These are phyloP conservation scores for Sporopachydermia lactativora DNA, from an alignment of 805 yeast genomes.

Conservation along the genomic window DNA sequence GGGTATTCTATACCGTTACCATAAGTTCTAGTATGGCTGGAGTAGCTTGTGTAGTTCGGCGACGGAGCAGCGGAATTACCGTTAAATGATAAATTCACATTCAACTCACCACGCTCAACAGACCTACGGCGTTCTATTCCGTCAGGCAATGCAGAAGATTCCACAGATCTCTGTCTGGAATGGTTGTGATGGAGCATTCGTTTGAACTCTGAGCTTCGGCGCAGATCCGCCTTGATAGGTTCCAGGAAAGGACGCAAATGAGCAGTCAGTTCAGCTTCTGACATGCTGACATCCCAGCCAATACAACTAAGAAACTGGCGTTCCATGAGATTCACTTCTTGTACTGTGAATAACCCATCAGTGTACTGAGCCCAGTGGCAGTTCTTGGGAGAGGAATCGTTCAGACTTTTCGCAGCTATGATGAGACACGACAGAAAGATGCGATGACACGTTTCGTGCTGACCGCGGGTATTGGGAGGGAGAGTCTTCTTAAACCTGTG, in stretches of 20 bases:
- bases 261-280: conserved; percentile 51
- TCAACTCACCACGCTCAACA: too few species aligned
- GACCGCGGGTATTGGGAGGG: conserved; percentile 83
- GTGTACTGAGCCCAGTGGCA: conserved; percentile 95
- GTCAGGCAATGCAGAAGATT: too few species aligned
- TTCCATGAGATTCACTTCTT: conserved; percentile 85
- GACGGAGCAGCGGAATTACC: too few species aligned
- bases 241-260: conserved; percentile 63
- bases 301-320: conserved; percentile 70
- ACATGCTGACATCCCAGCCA: conserved; percentile 72
- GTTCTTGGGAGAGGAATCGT: conserved; percentile 90
- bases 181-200: too few species aligned
- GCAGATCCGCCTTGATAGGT: conserved; percentile 48
- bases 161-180: too few species aligned
- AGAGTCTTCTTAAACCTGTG: conserved; percentile 61
- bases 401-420: conserved; percentile 81
- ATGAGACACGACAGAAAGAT: conserved; percentile 82
- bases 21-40: too few species aligned
- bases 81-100: too few species aligned
- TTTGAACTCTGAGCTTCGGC: not conserved
- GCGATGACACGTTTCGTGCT: conserved; percentile 81
- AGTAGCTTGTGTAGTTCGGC: too few species aligned
- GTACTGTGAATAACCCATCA: conserved; percentile 60
- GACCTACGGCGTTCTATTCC: too few species aligned
- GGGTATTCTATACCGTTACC: not conserved